Conservation (phyloP, 163 green algal genomes). For the Smithsoniella earleae region DNA sequence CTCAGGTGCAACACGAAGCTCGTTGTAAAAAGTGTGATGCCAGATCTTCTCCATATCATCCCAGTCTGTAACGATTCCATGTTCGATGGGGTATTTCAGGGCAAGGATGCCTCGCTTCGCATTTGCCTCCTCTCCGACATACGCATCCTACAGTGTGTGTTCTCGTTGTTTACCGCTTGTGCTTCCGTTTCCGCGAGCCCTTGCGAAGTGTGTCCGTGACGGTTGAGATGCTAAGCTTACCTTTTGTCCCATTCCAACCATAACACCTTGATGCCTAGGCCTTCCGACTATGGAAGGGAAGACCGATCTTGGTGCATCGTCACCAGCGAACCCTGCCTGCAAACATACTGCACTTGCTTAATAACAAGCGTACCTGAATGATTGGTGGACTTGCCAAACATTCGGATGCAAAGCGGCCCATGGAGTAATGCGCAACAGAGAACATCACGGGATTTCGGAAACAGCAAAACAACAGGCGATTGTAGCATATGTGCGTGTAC, state of each 20-base stretch:
- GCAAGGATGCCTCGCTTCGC: constrained; percentile 92
- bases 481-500: too few relatives aligned
- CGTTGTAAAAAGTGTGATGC: constrained; percentile 99
- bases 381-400: too few relatives aligned
- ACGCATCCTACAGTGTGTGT: constrained; percentile 62
- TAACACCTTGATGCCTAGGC: constrained; percentile 61
- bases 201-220: too few relatives aligned
- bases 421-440: too few relatives aligned
- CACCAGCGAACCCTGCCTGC: constrained; percentile 83
- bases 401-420: too few relatives aligned
- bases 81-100: constrained; percentile 95
- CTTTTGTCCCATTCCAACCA: constrained; percentile 92
- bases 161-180: too few relatives aligned
- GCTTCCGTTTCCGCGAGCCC: too few relatives aligned
- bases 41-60: constrained; percentile 99
- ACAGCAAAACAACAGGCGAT: too few relatives aligned
- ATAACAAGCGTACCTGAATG: too few relatives aligned
- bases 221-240: too few relatives aligned
- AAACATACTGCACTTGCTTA: too few relatives aligned
- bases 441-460: too few relatives aligned
- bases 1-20: constrained; percentile 93
- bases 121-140: constrained; percentile 97
- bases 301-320: constrained; percentile 74
- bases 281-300: constrained; percentile 83
- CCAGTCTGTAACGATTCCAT: constrained; percentile 98